These are phyloP conservation scores for Bipolaris sorokiniana DNA, from an alignment of 2,329 filamentous ascomycete species.

Conservation along the genomic window DNA sequence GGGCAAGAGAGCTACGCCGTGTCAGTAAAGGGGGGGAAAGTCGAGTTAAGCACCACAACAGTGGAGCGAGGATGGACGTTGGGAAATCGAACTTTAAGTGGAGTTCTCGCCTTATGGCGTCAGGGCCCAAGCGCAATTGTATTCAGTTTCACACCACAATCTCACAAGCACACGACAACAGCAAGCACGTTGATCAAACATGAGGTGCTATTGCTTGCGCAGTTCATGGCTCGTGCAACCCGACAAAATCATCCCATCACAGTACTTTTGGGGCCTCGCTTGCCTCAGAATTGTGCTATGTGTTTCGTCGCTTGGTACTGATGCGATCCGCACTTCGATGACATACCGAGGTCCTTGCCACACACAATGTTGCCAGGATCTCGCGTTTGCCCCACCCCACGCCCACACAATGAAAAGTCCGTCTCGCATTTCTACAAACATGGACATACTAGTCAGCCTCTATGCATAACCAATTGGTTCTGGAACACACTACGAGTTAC, in stretches of 20 bases:
- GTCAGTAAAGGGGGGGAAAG: not conserved
- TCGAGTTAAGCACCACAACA: not conserved
- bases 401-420: not conserved
- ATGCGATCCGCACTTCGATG: constrained; percentile 1
- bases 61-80: constrained; percentile 6
- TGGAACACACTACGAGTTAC: not conserved
- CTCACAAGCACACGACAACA: not conserved
- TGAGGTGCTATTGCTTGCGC: too few species aligned
- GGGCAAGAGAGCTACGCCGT: not conserved
- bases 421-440: not conserved
- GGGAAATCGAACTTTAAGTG: constrained; percentile 1
- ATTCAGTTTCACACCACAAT: not conserved
- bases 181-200: not conserved
- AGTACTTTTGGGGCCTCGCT: not conserved
- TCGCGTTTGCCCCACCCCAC: not conserved
- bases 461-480: not conserved
- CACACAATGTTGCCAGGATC: not conserved
- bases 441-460: not conserved
- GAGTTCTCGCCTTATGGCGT: constrained; percentile 6
- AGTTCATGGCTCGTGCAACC: not conserved
- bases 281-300: not conserved
- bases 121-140: constrained; percentile 3
- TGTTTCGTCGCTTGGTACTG: not conserved
- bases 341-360: constrained; percentile 1
- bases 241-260: not conserved